Evolutionary conservation across 306 rosid species (phyloP).

Genomic region (Rosa lucieae): DNA sequence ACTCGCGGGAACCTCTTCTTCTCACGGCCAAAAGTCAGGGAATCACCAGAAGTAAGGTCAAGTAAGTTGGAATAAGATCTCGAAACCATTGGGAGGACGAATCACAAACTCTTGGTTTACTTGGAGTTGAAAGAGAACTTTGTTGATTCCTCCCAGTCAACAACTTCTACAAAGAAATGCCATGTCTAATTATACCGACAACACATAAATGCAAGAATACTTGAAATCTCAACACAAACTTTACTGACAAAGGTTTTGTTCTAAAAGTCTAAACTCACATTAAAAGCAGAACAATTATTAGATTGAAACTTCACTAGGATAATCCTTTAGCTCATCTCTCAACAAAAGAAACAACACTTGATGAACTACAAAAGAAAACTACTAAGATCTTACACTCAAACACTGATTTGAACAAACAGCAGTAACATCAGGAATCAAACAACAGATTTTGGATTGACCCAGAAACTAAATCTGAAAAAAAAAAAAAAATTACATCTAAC

Average conservation of each 20-base stretch:
- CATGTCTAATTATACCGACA: background rate
- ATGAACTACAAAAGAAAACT: background rate
- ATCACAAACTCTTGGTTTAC: background rate
- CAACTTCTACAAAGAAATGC: constrained; percentile 19
- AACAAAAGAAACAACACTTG: background rate
- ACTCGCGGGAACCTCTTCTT: constrained; percentile 77
- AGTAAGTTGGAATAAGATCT: constrained; percentile 86
- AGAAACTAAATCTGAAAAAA: constrained; percentile 16
- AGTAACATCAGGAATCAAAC: constrained; percentile 2
- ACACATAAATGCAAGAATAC: constrained; percentile 11
- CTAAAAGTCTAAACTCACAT: constrained; percentile 6
- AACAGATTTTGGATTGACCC: constrained; percentile 2
- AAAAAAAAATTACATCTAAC: background rate
- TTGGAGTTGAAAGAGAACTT: constrained; percentile 27
- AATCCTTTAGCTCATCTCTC: background rate
- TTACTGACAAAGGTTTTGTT: background rate
- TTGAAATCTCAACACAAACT: constrained; percentile 24
- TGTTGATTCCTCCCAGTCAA: constrained; percentile 28
- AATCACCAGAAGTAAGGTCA: constrained; percentile 75
- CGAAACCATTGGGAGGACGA: constrained; percentile 53
- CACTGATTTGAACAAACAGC: constrained; percentile 1
- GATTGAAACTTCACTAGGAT: background rate
- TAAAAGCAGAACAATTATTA: background rate
- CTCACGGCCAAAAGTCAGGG: constrained; percentile 65
- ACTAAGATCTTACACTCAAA: constrained; percentile 6